Base-by-base conservation (phyloP, 108 stramenopile species). In the Phaeodactylum tricornutum region DNA sequence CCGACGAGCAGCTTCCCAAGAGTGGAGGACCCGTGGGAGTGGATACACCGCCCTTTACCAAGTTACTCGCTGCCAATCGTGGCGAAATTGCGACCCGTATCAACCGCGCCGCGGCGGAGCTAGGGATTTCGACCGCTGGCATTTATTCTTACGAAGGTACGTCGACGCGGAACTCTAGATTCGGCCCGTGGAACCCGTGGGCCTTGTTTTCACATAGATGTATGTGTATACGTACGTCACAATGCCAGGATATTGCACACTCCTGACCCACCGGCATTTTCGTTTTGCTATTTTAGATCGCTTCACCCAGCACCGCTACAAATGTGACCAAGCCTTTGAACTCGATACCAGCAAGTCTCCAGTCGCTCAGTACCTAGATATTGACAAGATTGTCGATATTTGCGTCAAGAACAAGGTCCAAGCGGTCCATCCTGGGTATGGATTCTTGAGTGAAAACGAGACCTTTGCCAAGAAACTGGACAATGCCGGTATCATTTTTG, bases 261-360 rank as follows among this genome's bases (percentile, higher is more conserved):
- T n/a, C n/a, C n/a, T n/a, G n/a, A n/a, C n/a, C n/a, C n/a, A n/a
- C n/a, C n/a, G n/a, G n/a, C n/a, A n/a, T n/a, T 34, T 34, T 34
- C 42, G 15, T 28, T 11, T 41, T 52, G 8, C 11, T 9, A 20
- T 8, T 8, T 19, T 46, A 80, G 85, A 88, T 72, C 84, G 94
- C 8, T 95, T 94, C 77, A 92, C 92, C 19, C 93, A 94, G 61
- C 96, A 97, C 73, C 73, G 94, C 9, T 95, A 93, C 76, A 95
- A 94, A 67, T 91, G 93, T 15, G 96, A 97, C 45, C 88, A 94
- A 67, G 78, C 79, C 43, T 93, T 84, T 61, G 40, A 57, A 47
- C 43, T 75, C 1, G 57, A 66, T 43, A 12, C 20, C 5, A 42
- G 36, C 36, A 67, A 70, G 39, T 62, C 83, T 21, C 96, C 96